phyloP scores from a whole-genome alignment of 208 protist species.

The Angomonas desouzai region DNA sequence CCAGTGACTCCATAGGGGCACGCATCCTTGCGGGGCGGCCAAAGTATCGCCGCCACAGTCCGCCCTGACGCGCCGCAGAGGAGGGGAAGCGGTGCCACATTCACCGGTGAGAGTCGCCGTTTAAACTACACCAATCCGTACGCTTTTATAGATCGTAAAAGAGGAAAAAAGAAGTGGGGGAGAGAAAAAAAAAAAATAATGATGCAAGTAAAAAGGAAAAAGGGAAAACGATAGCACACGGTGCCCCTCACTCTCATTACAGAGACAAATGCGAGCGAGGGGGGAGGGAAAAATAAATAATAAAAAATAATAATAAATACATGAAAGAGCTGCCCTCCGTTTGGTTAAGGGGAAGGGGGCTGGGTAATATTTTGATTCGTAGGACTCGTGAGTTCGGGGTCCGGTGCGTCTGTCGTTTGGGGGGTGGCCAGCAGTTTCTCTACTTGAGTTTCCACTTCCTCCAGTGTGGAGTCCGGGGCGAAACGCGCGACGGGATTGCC shows the following conservation, averaged over 20 bases:
- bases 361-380: background rate
- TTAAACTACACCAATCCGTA: background rate
- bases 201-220: slow-evolving; percentile 7
- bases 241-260: no score
- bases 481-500: slow-evolving; percentile 59
- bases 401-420: background rate
- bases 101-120: background rate
- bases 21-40: background rate
- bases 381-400: background rate
- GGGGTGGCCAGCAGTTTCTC: slow-evolving; percentile 25
- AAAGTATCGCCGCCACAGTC: background rate
- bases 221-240: slow-evolving; percentile 14
- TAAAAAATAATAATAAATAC: slow-evolving; percentile 11
- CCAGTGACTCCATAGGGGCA: no score
- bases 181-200: slow-evolving; percentile 15
- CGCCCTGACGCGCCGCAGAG: background rate
- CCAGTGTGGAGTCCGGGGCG: slow-evolving; percentile 33
- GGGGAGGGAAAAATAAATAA: slow-evolving; percentile 1
- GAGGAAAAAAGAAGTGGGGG: slow-evolving; percentile 11
- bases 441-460: slow-evolving; percentile 55
- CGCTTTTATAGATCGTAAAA: background rate
- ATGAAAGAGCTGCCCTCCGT: background rate
- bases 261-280: no score
- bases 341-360: background rate
- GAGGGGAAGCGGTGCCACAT: background rate